phyloP scores from a whole-genome alignment of 257 asterid genomes.

The Solanum commersonii region DNA sequence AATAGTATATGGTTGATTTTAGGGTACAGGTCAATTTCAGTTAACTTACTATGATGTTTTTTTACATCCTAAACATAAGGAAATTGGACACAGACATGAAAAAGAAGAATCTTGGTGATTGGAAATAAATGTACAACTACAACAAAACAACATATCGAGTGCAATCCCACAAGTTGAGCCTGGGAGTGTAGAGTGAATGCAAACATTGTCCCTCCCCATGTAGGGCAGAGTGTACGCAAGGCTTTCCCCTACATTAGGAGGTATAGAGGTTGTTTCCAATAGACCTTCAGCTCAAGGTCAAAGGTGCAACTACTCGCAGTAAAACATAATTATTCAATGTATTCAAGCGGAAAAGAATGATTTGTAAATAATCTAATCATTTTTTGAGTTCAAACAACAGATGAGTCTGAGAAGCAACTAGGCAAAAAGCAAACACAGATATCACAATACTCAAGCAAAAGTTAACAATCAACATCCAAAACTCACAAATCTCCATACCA shows the following conservation, averaged over 20 bases:
- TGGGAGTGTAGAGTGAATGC: neutral
- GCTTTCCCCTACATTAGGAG: too few species aligned
- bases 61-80: neutral
- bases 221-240: neutral
- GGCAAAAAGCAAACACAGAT: neutral
- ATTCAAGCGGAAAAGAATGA: neutral
- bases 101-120: neutral
- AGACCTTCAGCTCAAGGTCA: neutral
- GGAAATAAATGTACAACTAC: neutral
- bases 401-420: neutral
- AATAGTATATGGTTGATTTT: neutral
- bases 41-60: neutral
- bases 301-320: neutral
- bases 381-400: neutral
- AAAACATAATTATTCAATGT: neutral
- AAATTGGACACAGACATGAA: neutral
- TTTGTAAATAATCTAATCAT: neutral
- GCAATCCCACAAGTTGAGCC: neutral
- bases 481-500: neutral
- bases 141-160: neutral
- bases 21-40: neutral
- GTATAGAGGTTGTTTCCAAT: neutral
- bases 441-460: neutral
- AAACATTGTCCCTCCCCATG: rapidly evolving
- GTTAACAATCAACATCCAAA: neutral